Evolutionary conservation across 129 eudicot genomes (phyloP), one percentile per base, ranked within the genome.

Genomic region (Saussurea involucrata): DNA sequence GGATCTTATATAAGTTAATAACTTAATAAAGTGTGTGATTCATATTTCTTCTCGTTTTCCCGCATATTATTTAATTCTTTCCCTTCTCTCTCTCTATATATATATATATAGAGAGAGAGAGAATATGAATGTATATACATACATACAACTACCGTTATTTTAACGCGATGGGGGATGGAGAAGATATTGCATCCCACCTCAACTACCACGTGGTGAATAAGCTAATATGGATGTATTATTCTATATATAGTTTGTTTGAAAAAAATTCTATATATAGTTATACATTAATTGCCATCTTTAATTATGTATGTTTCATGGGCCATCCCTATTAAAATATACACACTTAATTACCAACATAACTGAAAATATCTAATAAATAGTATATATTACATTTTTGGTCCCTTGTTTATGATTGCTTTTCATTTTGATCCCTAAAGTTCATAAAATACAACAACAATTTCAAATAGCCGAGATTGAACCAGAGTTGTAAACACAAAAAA

Each of bases 121-220:
- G 60, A 49, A 49, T 49, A 53, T 53, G 8, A 17, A 53, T 53
- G 61, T 13, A 53, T 49, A 8, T 15, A 3, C 24, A 8, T 15
- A 3, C 24, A 40, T 32, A 21, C 18, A 71, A 63, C 73, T 63
- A 79, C 72, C 78, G 66, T 55, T 32, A 63, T 71, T 61, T 79
- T 72, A 33, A 79, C 83, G 66, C 72, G 46, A 71, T 2, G 53
- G 63, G 64, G 63, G 25, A n/a, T n/a, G n/a, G n/a, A n/a, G n/a
- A 21, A 60, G 15, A 40, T 40, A 40, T 40, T 10, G 49, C 15
- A 0, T 40, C 49, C 22, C 6, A 4, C 61, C 32, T 25, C 66
- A 79, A 27, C 78, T 44, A 63, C 66, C 78, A 79, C 57, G 57
- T 79, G 72, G 46, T 78, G 63, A 60, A 77, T 34, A 77, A 55